Evolutionary conservation across 2,329 filamentous ascomycete genomes (phyloP), one percentile per base, ranked within the genome.

Genomic region (Annulohypoxylon truncatum): DNA sequence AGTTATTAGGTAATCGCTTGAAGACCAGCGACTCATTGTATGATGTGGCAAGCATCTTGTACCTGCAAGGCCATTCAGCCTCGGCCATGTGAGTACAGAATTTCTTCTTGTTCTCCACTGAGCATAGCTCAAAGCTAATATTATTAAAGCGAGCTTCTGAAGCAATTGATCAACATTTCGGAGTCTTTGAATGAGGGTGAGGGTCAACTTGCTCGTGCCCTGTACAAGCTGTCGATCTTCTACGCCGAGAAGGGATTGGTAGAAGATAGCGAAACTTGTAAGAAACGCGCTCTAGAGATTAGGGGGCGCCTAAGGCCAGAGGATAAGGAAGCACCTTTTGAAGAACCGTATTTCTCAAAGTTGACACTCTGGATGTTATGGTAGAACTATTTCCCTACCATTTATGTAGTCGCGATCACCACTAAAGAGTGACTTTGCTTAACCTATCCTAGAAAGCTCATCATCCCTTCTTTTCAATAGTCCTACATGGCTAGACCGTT

Each of bases 1-100:
- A 73, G n/a, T n/a, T n/a, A n/a, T n/a, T n/a, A n/a, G n/a, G n/a
- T n/a, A 67, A 40, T 54, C 73, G 4, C 64, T 74, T 2, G 71
- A 71, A 12, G 71, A 72, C 38, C n/a, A n/a, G n/a, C n/a, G n/a
- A n/a, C n/a, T n/a, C n/a, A n/a, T n/a, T n/a, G n/a, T n/a, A n/a
- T n/a, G n/a, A n/a, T n/a, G n/a, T n/a, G n/a, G n/a, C n/a, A n/a
- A n/a, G n/a, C n/a, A n/a, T n/a, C n/a, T n/a, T n/a, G n/a, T 66
- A 72, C 40, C 66, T 40, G 26, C 40, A 73, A 35, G 57, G 64
- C 6, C 66, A 72, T 62, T 18, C 44, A 6, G 57, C 31, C 24
- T 67, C 66, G 8, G 71, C 70, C 10, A 70, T 71, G 72, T 76
- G 64, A 69, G 73, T 72, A 20, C 28, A 38, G 13, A 26, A 2